These are phyloP conservation scores for Perilla frutescens DNA, from an alignment of 257 asterid genomes.

Conservation along the genomic window DNA sequence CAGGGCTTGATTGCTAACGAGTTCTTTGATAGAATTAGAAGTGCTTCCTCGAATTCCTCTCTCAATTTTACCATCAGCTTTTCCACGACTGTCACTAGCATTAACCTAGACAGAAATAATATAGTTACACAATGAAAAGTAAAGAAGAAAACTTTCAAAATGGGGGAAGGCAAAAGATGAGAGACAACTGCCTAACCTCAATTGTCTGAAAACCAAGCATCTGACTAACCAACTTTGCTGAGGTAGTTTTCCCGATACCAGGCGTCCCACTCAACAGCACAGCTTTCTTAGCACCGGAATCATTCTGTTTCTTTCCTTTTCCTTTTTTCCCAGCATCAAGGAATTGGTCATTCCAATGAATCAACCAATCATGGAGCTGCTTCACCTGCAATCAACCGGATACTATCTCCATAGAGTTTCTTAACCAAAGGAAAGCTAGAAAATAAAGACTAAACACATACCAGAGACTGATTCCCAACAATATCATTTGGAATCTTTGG, in stretches of 20 bases:
- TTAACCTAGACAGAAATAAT: slow-evolving; percentile 67
- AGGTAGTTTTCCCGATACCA: slow-evolving; percentile 95
- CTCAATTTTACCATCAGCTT: slow-evolving; percentile 90
- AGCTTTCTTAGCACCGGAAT: slow-evolving; percentile 87
- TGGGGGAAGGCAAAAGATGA: slow-evolving; percentile 18
- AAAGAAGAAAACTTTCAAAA: background rate
- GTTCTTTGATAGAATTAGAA: slow-evolving; percentile 89
- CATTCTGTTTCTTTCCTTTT: slow-evolving; percentile 85
- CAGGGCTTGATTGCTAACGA: slow-evolving; percentile 80
- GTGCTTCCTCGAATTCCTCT: slow-evolving; percentile 96
- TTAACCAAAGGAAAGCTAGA: slow-evolving; percentile 28
- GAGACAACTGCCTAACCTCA: slow-evolving; percentile 63
- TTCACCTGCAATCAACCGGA: slow-evolving; percentile 71
- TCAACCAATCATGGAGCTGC: slow-evolving; percentile 97
- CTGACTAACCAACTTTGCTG: slow-evolving; percentile 92
- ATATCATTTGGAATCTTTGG: slow-evolving; percentile 82
- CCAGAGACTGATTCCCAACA: slow-evolving; percentile 92
- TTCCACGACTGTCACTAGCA: slow-evolving; percentile 99
- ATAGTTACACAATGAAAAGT: slow-evolving; percentile 11
- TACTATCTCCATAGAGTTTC: slow-evolving; percentile 25
- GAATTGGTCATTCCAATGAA: slow-evolving; percentile 75
- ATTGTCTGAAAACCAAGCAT: slow-evolving; percentile 89
- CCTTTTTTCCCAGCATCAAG: slow-evolving; percentile 64
- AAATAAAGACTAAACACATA: slow-evolving; percentile 46
- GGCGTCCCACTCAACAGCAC: slow-evolving; percentile 94